Base-by-base conservation (phyloP, 2,329 filamentous ascomycete species). In the Ophiostoma sp. region DNA sequence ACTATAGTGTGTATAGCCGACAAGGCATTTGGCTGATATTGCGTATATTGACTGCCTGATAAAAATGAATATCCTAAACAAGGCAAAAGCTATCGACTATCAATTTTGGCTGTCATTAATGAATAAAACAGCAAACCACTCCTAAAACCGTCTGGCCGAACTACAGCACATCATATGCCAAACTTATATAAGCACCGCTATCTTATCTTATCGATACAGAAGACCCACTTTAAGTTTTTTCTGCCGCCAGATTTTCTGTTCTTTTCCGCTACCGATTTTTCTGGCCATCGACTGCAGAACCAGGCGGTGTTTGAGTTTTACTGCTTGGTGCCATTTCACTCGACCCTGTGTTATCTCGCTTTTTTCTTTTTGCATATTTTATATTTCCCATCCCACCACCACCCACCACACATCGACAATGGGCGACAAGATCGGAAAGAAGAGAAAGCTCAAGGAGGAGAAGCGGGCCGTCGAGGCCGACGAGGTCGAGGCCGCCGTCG, bases 401-500 rank as follows among this genome's bases (percentile, higher is more conserved):
- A 15, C 27, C 23, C 69, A 36, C n/a, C 57, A 10, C 5, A 48
- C 44, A 65, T 52, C 10, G n/a, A 23, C 20, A 65, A 71, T 44
- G 67, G 71, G 67, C 67, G 74, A 78, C 69, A 76, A 77, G 54
- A 71, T 73, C 65, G 76, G 75, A 76, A 79, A 79, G 70, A 80
- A 80, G 76, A 76, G 78, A 48, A 80, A 79, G 72, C 71, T 78
- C 67, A 78, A 78, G 74, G 78, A 79, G 41, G 72, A 70, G 11
- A 73, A 73, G 67, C 69, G 67, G 17, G 39, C 69, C 7, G 69
- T 60, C 10, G 41, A 33, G 23, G 67, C 70, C 8, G 67, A 36
- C 67, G 66, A 68, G 57, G 68, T 54, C n/a, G 66, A 68, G 57
- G 69, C 44, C n/a, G 65, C n/a, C 31, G 65, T 48, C 23, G 72